Evolutionary conservation across 2,329 filamentous ascomycete species (phyloP), one percentile per base, ranked within the genome.

Genomic region (Aureobasidium melanogenum): DNA sequence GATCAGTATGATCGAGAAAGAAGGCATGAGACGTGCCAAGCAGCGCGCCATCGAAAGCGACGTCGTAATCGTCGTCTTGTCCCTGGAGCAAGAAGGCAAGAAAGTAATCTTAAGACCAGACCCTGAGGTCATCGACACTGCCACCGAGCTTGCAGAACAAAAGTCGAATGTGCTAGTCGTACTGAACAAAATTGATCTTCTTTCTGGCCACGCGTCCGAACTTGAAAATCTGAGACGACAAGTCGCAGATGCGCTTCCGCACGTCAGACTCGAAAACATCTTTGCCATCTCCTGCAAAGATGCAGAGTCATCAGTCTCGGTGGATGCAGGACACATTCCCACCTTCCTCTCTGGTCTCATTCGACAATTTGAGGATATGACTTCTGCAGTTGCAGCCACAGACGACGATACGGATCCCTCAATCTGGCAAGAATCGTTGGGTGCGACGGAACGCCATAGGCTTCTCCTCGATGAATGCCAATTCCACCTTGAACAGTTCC

Each of bases 11-110:
- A 81, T 99, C 28, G 94, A 99, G 70, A 79, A 87, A 70, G 94
- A 99, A 73, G 94, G 94, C 1, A 97, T 99, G 70, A 84, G 88
- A 55, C 82, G 94, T 54, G 94, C 94, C 8, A 90, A 88, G 71
- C 84, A 86, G 63, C 88, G 89, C 68, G 94, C 93, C 0, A 75
- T 85, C 32, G 86, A 92, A 56, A 93, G 93, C 12, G 91, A 99
- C 74, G 80, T 97, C 6, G 83, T 97, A 47, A 80, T 97, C 52
- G 87, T 89, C 9, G 81, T 99, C 60, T 83, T 90, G 8, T 89
- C 90, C 5, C 74, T 96, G 43, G 89, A 95, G 69, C 71, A 69
- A 3, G 71, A 71, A 1, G 68, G 66, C 15, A 61, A 64, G 17
- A 55, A 61, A 17, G 60, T 10, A 63, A 67, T 41, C 63, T 67